Evolutionary conservation across 345 rosid genomes (phyloP).

Genomic region (Citrus unshiu): DNA sequence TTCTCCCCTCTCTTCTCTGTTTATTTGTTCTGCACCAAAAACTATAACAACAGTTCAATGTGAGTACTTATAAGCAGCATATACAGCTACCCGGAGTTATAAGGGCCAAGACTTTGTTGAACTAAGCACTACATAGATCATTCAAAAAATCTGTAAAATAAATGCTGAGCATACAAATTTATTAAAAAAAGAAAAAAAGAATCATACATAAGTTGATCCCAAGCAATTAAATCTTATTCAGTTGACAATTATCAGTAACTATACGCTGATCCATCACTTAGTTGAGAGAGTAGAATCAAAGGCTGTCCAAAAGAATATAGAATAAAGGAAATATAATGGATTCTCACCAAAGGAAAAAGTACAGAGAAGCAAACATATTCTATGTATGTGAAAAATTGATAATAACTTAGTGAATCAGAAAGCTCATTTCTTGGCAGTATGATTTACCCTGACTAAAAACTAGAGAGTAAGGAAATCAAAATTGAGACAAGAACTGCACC

Average conservation of each 20-base stretch:
- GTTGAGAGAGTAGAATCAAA: background rate
- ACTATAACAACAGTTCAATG: background rate
- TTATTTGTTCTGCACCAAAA: background rate
- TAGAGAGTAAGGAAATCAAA: background rate
- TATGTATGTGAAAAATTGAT: background rate
- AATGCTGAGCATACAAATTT: background rate
- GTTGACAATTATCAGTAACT: background rate
- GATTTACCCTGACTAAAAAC: background rate
- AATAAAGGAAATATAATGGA: background rate
- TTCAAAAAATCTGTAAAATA: background rate
- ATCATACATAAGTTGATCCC: background rate
- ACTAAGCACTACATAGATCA: background rate
- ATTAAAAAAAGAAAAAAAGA: background rate
- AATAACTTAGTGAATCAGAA: background rate
- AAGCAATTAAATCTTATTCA: background rate
- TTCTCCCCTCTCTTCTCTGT: background rate
- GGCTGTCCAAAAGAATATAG: background rate
- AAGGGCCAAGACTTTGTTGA: background rate
- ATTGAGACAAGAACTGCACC: background rate
- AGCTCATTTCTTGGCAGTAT: background rate
- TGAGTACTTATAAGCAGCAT: background rate
- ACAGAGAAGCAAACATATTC: background rate
- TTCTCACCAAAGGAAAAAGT: background rate
- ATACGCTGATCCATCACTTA: background rate
- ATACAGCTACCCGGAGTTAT: background rate